Base-by-base conservation (phyloP, 139 green algal genomes). In the Zygnema cylindricum region DNA sequence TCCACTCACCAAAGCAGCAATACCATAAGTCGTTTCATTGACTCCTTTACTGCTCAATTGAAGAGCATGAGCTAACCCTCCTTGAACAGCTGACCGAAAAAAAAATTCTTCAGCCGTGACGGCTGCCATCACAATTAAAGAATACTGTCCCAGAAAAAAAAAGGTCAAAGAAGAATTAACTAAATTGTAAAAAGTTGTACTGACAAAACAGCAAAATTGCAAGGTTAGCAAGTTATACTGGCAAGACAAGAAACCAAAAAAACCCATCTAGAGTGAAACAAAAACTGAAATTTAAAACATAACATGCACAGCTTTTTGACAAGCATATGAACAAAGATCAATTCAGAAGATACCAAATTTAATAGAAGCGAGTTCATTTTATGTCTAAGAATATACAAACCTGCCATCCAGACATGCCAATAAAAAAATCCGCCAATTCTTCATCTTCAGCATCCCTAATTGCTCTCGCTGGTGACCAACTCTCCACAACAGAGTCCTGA, bases 31-130 rank as follows among this genome's bases (percentile, higher is more conserved):
- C 16, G 81, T 87, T 7, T 84, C 81, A 38, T 42, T 87, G 2
- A 87, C 35, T 2, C 81, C 81, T 82, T 69, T 2, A 36, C 81
- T 69, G 36, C 32, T 78, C 32, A 87, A 23, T n/a, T 77, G 81
- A 2, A 87, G 81, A 2, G 81, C 81, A 11, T 87, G 81, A 3
- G 81, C 63, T 11, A 87, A 11, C 3, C 81, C 35, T 76, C 81
- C 81, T 69, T 87, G 81, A 3, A 87, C 81, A 11, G 81, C 81
- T 40, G 81, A 87, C 3, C 81, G 81, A 69, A 87, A 87, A 43
- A 87, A 87, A 11, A 82, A 38, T 3, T 77, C 81, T 11, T 87
- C 81, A 7, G 81, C 81, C 2, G 43, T 2, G 7, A 69, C 32
- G 41, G 69, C 71, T 69, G 43, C 54, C 2, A 11, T 77, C 2